These are phyloP conservation scores for Pneumocystis wakefieldiae DNA, from an alignment of 1,139 yeast species.

Conservation along the genomic window DNA sequence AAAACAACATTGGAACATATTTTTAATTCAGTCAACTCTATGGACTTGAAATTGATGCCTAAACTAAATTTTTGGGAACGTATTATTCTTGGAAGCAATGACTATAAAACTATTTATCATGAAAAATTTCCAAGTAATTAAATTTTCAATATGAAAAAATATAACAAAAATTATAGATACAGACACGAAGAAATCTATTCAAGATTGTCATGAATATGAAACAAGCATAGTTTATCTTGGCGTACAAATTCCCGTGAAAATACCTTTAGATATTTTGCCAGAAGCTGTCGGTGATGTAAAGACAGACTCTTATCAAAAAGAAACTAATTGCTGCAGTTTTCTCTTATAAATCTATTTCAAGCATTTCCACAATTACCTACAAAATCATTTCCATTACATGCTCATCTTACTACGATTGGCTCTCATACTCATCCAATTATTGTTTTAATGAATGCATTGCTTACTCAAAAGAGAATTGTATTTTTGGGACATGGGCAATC, in stretches of 20 bases:
- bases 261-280: slow-evolving; percentile 24
- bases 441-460: slow-evolving; percentile 40
- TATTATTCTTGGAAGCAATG: slow-evolving; percentile 21
- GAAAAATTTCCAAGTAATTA: slow-evolving; percentile 20
- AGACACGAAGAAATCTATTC: neutral
- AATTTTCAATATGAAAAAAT: neutral
- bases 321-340: slow-evolving; percentile 13
- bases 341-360: slow-evolving; percentile 12
- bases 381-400: slow-evolving; percentile 16
- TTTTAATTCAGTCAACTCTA: slow-evolving; percentile 28
- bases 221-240: slow-evolving; percentile 21
- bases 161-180: neutral
- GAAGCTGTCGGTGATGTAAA: slow-evolving; percentile 24
- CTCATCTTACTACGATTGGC: slow-evolving; percentile 37
- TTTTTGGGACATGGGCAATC: slow-evolving; percentile 42
- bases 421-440: slow-evolving; percentile 45
- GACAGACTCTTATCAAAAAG: slow-evolving; percentile 16
- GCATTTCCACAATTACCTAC: slow-evolving; percentile 1
- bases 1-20: slow-evolving; percentile 23
- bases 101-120: slow-evolving; percentile 20
- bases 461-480: slow-evolving; percentile 43
- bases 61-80: slow-evolving; percentile 20
- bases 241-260: slow-evolving; percentile 24
- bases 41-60: slow-evolving; percentile 24
- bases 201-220: slow-evolving; percentile 24